These are phyloP conservation scores for Erythrophleum fordii DNA, from an alignment of 306 rosid genomes.

Conservation along the genomic window DNA sequence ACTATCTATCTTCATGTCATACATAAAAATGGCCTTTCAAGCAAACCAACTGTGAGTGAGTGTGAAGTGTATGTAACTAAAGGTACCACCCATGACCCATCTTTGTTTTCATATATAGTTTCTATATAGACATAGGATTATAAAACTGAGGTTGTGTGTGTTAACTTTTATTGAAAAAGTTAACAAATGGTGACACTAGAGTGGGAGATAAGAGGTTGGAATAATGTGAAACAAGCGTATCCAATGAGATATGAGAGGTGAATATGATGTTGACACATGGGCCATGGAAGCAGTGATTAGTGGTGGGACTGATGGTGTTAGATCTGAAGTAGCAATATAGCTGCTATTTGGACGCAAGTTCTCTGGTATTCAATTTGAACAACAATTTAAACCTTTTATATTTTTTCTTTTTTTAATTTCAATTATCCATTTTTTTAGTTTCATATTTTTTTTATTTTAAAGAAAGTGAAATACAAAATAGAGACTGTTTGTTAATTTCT, in stretches of 20 bases:
- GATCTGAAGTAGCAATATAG: constrained; percentile 33
- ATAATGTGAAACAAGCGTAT: constrained; percentile 65
- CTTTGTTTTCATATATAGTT: constrained; percentile 8
- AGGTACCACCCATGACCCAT: background rate
- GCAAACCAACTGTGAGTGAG: constrained; percentile 29
- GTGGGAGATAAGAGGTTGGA: constrained; percentile 34
- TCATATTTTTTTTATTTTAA: no score
- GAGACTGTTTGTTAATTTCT: no score
- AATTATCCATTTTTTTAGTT: no score
- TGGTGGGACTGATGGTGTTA: constrained; percentile 51
- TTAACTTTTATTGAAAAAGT: constrained; percentile 49
- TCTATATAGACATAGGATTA: background rate
- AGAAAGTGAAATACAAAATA: no score
- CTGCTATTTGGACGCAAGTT: no score
- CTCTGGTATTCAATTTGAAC: no score
- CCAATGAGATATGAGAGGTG: constrained; percentile 59
- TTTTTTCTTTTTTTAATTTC: no score
- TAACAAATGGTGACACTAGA: background rate
- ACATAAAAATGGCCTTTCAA: constrained; percentile 30
- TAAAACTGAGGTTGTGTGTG: constrained; percentile 19
- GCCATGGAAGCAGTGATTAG: constrained; percentile 55
- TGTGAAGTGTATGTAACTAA: background rate
- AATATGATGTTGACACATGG: constrained; percentile 70
- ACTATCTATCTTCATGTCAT: background rate
- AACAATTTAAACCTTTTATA: no score